Evolutionary conservation across 2,329 filamentous ascomycete species (phyloP).

Genomic region (Lasiodiplodia sp.): DNA sequence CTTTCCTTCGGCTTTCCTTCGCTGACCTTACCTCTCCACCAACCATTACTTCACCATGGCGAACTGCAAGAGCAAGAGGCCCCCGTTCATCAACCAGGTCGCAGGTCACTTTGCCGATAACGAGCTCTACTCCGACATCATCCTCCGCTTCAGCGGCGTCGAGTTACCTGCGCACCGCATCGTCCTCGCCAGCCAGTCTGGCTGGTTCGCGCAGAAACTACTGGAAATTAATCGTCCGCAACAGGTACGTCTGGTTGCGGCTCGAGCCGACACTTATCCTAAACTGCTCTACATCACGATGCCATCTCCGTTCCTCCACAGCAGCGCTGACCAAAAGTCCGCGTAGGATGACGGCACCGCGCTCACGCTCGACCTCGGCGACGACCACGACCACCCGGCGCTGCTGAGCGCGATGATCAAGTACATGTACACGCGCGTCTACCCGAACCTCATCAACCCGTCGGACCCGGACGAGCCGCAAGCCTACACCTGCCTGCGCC

Average conservation of each 20-base stretch:
- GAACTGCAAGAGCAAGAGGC: background rate
- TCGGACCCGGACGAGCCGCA: background rate
- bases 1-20: background rate
- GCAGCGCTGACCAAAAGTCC: no score
- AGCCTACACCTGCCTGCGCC: background rate
- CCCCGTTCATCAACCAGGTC: background rate
- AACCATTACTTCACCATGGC: background rate
- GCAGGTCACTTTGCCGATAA: background rate
- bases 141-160: constrained; percentile 2
- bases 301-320: no score
- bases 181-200: constrained; percentile 24
- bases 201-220: background rate
- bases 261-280: background rate
- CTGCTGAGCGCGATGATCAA: background rate
- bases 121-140: constrained; percentile 10
- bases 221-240: background rate
- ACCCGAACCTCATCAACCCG: background rate
- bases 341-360: no score
- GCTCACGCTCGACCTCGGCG: constrained; percentile 4
- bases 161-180: constrained; percentile 10
- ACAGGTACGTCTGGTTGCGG: background rate
- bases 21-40: background rate
- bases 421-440: constrained; percentile 16
- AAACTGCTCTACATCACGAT: background rate
- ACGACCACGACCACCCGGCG: background rate